Conservation (phyloP, 306 rosid genomes). For the Cicer arietinum region DNA sequence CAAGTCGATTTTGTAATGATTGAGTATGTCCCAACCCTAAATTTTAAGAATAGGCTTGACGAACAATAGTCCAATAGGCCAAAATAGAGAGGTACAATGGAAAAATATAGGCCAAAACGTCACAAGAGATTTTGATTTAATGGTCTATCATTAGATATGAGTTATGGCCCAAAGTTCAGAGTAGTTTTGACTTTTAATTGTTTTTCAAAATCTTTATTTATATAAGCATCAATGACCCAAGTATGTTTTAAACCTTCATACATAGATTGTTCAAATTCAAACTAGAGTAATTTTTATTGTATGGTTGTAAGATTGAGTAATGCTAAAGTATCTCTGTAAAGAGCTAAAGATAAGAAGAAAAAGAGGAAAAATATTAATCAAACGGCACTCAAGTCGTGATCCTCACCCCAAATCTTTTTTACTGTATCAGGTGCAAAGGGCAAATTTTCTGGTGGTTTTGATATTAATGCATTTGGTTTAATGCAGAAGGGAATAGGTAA, state of each 20-base stretch:
- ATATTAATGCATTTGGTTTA: conserved; percentile 74
- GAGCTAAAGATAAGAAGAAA: background rate
- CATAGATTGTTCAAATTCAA: background rate
- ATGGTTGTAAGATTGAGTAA: conserved; percentile 34
- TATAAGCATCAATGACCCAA: conserved; percentile 11
- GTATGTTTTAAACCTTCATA: background rate
- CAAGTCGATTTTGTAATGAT: too few species aligned
- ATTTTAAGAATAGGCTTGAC: background rate
- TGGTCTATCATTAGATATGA: background rate
- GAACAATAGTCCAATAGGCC: background rate
- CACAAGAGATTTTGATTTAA: background rate
- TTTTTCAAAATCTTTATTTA: background rate
- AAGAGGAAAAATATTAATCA: background rate
- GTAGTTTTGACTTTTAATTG: conserved; percentile 2
- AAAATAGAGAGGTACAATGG: background rate
- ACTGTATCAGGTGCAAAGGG: conserved; percentile 77
- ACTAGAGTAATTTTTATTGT: background rate
- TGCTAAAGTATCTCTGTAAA: background rate
- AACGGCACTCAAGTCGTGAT: conserved; percentile 11
- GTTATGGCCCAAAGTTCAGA: background rate
- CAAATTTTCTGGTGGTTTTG: conserved; percentile 95
- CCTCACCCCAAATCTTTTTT: conserved; percentile 28
- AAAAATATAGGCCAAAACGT: background rate
- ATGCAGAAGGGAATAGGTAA: conserved; percentile 65
- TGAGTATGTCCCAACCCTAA: too few species aligned